Base-by-base conservation (phyloP, 2,329 filamentous ascomycete genomes). In the Coleophoma cylindrospora region DNA sequence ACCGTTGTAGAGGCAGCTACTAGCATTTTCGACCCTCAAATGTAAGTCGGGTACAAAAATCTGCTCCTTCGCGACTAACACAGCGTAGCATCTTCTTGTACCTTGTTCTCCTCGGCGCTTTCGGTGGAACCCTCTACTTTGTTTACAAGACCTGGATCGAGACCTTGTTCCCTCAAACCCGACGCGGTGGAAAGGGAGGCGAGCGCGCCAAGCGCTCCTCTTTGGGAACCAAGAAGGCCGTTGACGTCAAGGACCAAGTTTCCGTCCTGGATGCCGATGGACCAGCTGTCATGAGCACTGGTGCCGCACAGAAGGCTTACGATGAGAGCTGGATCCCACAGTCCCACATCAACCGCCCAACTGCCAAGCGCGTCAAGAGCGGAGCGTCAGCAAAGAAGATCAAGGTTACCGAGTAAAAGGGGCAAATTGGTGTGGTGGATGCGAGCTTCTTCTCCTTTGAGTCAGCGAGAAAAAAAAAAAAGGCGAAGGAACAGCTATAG, bases 111-210 rank as follows among this genome's bases (percentile, higher is more conserved):
- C 76, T 86, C 48, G 84, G 79, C 54, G 81, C 79, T 56, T 95
- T 95, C 68, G 83, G 73, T 57, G 91, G 87, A 55, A 90, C 86
- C 48, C 81, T 87, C 68, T 96, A 92, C 83, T 96, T 96, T 72
- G 90, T 96, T 74, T 99, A 99, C 82, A 94, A 87, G 76, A 95
- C 92, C 64, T 97, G 92, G 91, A 87, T 99, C 72, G 89, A 91
- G 64, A 86, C 91, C 13, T 87, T 99, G 67, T 96, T 97, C 79
- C 92, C 94, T 45, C 90, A 96, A 77, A 84, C 86, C 59, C 88
- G 90, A 75, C 82, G 60, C 19, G 61, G 62, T 34, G 63, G 62
- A 41, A 65, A 65, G 50, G 62, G 62, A 45, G 61, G 60, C 14
- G 62, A 64, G 50, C 59, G 84, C 56, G 74, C 79, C 51, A 82